These are phyloP conservation scores for Rutstroemia sp. DNA, from an alignment of 2,329 filamentous ascomycete species.

Conservation along the genomic window DNA sequence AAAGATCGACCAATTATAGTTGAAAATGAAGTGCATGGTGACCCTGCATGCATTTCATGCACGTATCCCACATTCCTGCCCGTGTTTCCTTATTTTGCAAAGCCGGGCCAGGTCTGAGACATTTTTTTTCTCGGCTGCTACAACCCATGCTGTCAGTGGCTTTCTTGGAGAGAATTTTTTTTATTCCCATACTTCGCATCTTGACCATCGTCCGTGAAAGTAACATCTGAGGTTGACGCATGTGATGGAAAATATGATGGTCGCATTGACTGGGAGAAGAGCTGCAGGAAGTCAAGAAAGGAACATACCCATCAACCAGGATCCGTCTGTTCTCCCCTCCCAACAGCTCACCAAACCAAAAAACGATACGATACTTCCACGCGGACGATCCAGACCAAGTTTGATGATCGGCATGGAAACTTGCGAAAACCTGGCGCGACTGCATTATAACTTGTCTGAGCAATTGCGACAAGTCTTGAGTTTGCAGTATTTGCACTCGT, in stretches of 20 bases:
- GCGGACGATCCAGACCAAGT: background rate
- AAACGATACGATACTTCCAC: background rate
- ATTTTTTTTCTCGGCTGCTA: slow-evolving; percentile 4
- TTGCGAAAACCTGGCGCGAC: background rate
- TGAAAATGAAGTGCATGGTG: slow-evolving; percentile 2
- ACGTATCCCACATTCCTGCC: background rate
- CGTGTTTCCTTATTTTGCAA: background rate
- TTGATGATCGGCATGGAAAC: background rate
- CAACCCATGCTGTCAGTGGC: slow-evolving; percentile 6
- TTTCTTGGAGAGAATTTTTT: background rate
- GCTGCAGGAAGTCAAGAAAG: background rate
- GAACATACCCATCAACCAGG: background rate
- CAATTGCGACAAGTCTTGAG: slow-evolving; percentile 56
- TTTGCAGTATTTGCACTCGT: slow-evolving; percentile 62
- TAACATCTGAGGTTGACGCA: background rate
- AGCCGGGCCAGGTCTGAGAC: background rate
- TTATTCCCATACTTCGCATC: background rate
- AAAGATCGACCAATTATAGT: background rate
- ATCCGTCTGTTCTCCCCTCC: background rate
- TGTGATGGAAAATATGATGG: background rate
- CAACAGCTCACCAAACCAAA: background rate
- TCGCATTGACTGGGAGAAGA: background rate
- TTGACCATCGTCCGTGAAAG: background rate
- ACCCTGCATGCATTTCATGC: slow-evolving; percentile 8
- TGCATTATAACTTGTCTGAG: slow-evolving; percentile 24